Evolutionary conservation across 768 basidiomycete genomes (phyloP).

Genomic region (Russula compacta): DNA sequence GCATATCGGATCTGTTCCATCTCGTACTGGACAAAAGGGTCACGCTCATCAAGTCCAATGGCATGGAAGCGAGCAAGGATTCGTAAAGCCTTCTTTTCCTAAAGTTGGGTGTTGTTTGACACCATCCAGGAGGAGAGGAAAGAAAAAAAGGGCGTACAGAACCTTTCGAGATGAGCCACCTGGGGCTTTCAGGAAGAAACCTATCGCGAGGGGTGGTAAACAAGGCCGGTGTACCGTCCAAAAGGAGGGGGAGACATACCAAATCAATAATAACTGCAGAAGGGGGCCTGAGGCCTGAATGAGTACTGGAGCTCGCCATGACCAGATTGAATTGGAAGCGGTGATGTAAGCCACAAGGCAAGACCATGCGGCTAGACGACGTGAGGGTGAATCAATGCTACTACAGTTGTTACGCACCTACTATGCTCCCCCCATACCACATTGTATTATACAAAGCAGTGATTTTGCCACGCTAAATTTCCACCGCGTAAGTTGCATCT

Average conservation of each 20-base stretch:
- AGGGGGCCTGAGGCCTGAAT: slow-evolving; percentile 52
- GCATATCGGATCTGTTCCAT: slow-evolving; percentile 66
- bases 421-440: slow-evolving; percentile 69
- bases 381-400: slow-evolving; percentile 16
- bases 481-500: slow-evolving; percentile 24
- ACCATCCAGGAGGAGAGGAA: not conserved
- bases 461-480: slow-evolving; percentile 38
- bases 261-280: slow-evolving; percentile 44
- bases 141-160: slow-evolving; percentile 29
- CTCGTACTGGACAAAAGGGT: slow-evolving; percentile 43
- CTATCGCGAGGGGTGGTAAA: slow-evolving; percentile 24
- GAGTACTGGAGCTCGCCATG: slow-evolving; percentile 58
- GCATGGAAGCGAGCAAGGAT: slow-evolving; percentile 70
- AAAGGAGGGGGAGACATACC: slow-evolving; percentile 29
- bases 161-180: slow-evolving; percentile 56
- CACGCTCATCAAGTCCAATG: slow-evolving; percentile 45
- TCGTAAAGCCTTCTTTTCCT: slow-evolving; percentile 50
- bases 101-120: not conserved
- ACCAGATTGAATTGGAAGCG: slow-evolving; percentile 35
- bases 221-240: not conserved
- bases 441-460: slow-evolving; percentile 60
- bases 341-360: slow-evolving; percentile 35
- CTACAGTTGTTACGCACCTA: slow-evolving; percentile 33
- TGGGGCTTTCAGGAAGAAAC: slow-evolving; percentile 62
- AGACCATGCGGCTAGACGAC: slow-evolving; percentile 35